Base-by-base conservation (phyloP, 2,329 filamentous ascomycete genomes). In the Penicillium sp. region DNA sequence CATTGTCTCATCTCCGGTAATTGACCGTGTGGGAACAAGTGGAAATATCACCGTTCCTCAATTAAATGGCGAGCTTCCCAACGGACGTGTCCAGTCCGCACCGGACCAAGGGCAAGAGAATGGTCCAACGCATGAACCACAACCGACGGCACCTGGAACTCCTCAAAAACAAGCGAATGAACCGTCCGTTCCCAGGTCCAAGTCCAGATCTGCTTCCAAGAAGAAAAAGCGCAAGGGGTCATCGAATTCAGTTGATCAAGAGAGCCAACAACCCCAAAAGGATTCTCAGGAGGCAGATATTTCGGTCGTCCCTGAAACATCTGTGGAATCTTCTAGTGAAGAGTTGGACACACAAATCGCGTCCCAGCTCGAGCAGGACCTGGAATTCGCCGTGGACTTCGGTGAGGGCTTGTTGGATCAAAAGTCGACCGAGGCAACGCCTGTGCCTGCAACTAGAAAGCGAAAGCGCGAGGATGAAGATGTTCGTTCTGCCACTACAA, bases 341-440 rank as follows among this genome's bases (percentile, higher is more conserved):
- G 64, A 69, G 18, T 55, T 66, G 42, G 67, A 71, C 31, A 57
- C 60, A 9, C 64, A 69, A 40, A 61, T 67, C 39, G 67, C 65
- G 8, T 70, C 67, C 13, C 68, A 71, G 43, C 52, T 71, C 4
- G 65, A 64, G 36, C 64, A 68, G 42, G 67, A 70, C 42, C 50
- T 70, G 28, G 64, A 64, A 29, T 47, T 60, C 15, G 62, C 62
- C 6, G 56, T 60, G n/a, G 60, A 66, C 45, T 37, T 54, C 17
- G 42, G 54, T 20, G 51, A 48, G 2, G 36, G 39, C 3, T 12
- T 30, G 10, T 6, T 6, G 6, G 25, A 27, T n/a, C 4, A 11
- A n/a, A 5, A 27, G 12, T 6, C n/a, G 25, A n/a, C 4, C 11
- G 25, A 27, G 6, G 25, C 9, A n/a, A n/a, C 25, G 4, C 25